Percentiles rank a stretch among this genome's conserved stretches.
Conservation (phyloP, 345 rosid species). For the Brassica juncea region DNA sequence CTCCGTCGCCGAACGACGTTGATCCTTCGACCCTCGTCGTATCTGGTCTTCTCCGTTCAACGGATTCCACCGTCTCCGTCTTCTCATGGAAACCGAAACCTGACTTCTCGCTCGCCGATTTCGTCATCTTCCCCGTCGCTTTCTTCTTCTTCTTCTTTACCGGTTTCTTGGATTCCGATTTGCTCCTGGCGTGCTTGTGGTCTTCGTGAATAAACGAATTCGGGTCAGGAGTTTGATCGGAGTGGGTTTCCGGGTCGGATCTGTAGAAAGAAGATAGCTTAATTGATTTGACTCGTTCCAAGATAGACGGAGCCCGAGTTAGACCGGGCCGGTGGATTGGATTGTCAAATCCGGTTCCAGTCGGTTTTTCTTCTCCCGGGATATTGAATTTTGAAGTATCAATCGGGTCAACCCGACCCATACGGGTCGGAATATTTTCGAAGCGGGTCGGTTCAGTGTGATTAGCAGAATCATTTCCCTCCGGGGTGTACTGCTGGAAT, state of each 20-base stretch:
- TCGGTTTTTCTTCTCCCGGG: slow-evolving; percentile 28
- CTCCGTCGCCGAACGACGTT: slow-evolving; percentile 34
- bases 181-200: slow-evolving; percentile 45
- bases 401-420: slow-evolving; percentile 33
- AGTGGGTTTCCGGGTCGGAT: slow-evolving; percentile 35
- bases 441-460: slow-evolving; percentile 24
- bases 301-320: slow-evolving; percentile 56
- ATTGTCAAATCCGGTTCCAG: neutral
- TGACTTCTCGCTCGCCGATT: slow-evolving; percentile 67
- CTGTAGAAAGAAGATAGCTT: slow-evolving; percentile 45
- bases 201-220: slow-evolving; percentile 8
- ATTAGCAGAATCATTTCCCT: neutral
- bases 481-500: slow-evolving; percentile 35
- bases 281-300: slow-evolving; percentile 66
- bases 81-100: slow-evolving; percentile 21
- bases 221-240: slow-evolving; percentile 10
- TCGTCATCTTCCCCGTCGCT: slow-evolving; percentile 53
- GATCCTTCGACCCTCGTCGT: slow-evolving; percentile 38
- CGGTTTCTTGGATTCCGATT: slow-evolving; percentile 47
- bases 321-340: slow-evolving; percentile 34
- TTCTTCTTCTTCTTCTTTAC: slow-evolving; percentile 22
- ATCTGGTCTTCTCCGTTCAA: slow-evolving; percentile 43
- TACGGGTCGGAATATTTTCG: slow-evolving; percentile 21
- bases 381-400: slow-evolving; percentile 32
- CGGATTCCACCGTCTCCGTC: slow-evolving; percentile 28